Base-by-base conservation (phyloP, 495 filamentous ascomycete genomes). In the Podospora bellae-mahoneyi region DNA sequence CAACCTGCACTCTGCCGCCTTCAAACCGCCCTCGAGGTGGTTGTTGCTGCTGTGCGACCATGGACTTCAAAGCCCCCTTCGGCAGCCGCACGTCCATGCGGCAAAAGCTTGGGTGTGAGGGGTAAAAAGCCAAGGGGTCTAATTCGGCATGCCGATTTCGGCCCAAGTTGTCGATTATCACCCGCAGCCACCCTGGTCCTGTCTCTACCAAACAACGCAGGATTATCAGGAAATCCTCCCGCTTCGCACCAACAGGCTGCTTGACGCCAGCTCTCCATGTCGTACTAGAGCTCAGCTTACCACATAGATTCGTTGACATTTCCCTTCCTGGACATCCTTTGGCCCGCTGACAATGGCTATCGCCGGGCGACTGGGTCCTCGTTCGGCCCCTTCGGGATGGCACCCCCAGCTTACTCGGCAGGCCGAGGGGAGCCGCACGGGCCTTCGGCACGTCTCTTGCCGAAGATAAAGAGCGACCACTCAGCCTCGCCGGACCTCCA, bases 111-210 rank as follows among this genome's bases (percentile, higher is more conserved):
- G 59, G 18, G 65, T 19, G n/a, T 66, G 68, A 75, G 71, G 75
- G 73, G 74, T 5, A 75, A 75, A 69, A 18, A 7, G 4, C 65
- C 64, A 69, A 66, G 64, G 70, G 62, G n/a, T 54, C 3, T 5
- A 53, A 16, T 44, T 73, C 75, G 75, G 75, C 73, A 73, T 77
- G 72, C 73, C 75, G 75, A 77, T 66, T 62, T 77, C 73, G 75
- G 75, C 62, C 65, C 68, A 74, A 89, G 85, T 16, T 81, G 81
- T 61, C 26, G 15, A 59, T 59, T 59, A 59, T 27, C 19, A 59
- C 56, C 56, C 26, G 56, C 56, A 59, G 56, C 19, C 7, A 59
- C 56, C 26, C 39, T 48, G 9, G 39, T 48, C 39, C 39, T 10
- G 9, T 9, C 39, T 48, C 39, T 16, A 16, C 39, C 39, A 9